Conservation (phyloP, 1,284 basidiomycete species). For the Bondarzewia mesenterica region DNA sequence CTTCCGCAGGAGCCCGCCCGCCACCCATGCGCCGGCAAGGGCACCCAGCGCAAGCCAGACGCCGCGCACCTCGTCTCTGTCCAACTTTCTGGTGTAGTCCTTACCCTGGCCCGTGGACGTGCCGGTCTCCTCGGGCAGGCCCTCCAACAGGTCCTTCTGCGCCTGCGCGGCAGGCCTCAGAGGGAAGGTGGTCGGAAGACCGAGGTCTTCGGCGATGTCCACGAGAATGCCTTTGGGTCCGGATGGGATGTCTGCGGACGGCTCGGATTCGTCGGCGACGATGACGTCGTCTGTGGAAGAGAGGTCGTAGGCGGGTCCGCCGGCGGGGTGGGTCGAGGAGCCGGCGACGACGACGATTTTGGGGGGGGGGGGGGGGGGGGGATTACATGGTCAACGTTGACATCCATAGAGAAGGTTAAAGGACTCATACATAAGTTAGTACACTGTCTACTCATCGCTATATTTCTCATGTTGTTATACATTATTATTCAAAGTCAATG, state of each 20-base stretch:
- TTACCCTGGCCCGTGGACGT: conserved; percentile 21
- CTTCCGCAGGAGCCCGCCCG: conserved; percentile 33
- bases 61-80: conserved; percentile 44
- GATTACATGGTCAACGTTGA: too few relatives aligned
- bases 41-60: conserved; percentile 46
- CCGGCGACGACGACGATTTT: conserved; percentile 71
- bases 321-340: conserved; percentile 51
- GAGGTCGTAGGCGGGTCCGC: conserved; percentile 58
- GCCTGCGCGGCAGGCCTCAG: conserved; percentile 5
- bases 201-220: conserved; percentile 30
- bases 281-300: not conserved
- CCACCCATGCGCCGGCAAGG: conserved; percentile 42
- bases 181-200: conserved; percentile 26
- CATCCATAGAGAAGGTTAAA: too few relatives aligned
- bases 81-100: conserved; percentile 34
- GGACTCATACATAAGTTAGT: too few relatives aligned
- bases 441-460: too few relatives aligned
- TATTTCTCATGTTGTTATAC: too few relatives aligned
- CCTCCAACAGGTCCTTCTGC: conserved; percentile 10
- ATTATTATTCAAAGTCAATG: too few relatives aligned
- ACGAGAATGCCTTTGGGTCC: conserved; percentile 14
- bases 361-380: conserved; percentile 29
- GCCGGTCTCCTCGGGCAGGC: conserved; percentile 18
- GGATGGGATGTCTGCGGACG: conserved; percentile 9
- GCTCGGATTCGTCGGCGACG: conserved; percentile 19